Percentiles rank a stretch among this genome's conserved stretches.
phyloP scores from a whole-genome alignment of 2,329 filamentous ascomycete genomes.

The Piedraia hortae region DNA sequence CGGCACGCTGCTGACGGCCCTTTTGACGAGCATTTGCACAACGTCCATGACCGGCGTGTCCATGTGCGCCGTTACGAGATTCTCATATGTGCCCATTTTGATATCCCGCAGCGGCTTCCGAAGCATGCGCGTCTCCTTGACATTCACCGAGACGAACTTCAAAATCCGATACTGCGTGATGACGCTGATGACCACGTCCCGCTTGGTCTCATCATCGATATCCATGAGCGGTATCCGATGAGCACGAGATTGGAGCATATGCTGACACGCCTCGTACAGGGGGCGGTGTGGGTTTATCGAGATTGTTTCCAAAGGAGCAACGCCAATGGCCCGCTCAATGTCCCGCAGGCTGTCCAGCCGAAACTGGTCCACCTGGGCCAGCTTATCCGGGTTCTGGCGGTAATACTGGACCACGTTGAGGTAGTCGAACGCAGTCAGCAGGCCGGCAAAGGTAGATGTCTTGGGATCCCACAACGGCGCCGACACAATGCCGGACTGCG shows the following conservation, averaged over 20 bases:
- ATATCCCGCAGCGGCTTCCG: conserved; percentile 70
- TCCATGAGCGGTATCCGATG: conserved; percentile 85
- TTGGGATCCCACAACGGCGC: conserved; percentile 92
- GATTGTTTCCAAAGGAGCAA: conserved; percentile 72
- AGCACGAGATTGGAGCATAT: conserved; percentile 81
- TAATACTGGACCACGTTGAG: conserved; percentile 99
- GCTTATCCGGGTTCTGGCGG: conserved; percentile 79
- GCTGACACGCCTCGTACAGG: conserved; percentile 80
- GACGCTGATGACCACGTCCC: conserved; percentile 82
- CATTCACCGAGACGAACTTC: conserved; percentile 95
- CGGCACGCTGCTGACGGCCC: conserved; percentile 83
- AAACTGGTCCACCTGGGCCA: conserved; percentile 80
- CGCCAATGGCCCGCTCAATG: conserved; percentile 81
- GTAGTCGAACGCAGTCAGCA: conserved; percentile 87
- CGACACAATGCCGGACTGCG: conserved; percentile 97
- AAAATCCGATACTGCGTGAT: conserved; percentile 95
- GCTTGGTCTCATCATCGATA: conserved; percentile 73
- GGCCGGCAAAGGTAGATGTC: conserved; percentile 71
- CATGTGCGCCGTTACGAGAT: conserved; percentile 66
- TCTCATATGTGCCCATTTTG: conserved; percentile 55
- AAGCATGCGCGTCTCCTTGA: conserved; percentile 61
- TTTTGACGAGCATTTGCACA: conserved; percentile 73
- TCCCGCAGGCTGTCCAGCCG: conserved; percentile 77
- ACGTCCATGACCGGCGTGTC: conserved; percentile 76
- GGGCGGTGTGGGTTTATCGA: conserved; percentile 81